These are phyloP conservation scores for Starmerella khaoyaiensis DNA, from an alignment of 805 yeast species.

Conservation along the genomic window DNA sequence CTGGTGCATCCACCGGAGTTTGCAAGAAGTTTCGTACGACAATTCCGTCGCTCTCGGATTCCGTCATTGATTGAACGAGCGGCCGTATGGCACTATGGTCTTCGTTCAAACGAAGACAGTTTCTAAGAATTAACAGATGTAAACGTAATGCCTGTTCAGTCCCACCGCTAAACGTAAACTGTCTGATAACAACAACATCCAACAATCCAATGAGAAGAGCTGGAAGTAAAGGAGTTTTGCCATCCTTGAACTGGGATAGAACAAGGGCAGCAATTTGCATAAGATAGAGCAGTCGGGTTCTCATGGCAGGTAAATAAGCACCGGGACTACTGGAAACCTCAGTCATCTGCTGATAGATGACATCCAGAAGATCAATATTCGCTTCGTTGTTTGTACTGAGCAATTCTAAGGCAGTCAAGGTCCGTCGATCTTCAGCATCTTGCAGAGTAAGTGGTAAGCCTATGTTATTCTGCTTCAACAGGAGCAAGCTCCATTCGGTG, in stretches of 20 bases:
- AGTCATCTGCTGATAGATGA: constrained; percentile 9
- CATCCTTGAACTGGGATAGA: constrained; percentile 9
- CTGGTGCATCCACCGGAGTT: constrained; percentile 48
- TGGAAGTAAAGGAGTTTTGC: constrained; percentile 14
- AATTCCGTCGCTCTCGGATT: constrained; percentile 48
- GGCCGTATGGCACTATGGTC: constrained; percentile 3
- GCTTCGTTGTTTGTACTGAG: constrained; percentile 3
- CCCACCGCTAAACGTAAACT: constrained; percentile 8
- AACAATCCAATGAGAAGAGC: constrained; percentile 34
- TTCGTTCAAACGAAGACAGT: constrained; percentile 6
- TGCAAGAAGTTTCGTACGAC: constrained; percentile 40
- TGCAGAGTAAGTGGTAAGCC: constrained; percentile 8
- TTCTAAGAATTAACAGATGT: constrained; percentile 11
- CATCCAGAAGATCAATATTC: constrained; percentile 5
- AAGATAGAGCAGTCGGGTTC: constrained; percentile 4
- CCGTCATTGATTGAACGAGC: constrained; percentile 31
- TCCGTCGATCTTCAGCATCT: constrained; percentile 9
- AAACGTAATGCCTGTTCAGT: constrained; percentile 7
- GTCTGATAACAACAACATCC: constrained; percentile 42
- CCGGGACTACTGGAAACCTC: constrained; percentile 8
- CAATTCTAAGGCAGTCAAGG: constrained; percentile 12
- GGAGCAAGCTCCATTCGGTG: constrained; percentile 6
- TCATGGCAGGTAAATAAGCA: neutral
- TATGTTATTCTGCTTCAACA: constrained; percentile 7
- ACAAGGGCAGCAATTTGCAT: constrained; percentile 14